Percentiles rank a stretch among this genome's conserved stretches.
Conservation (phyloP, 192 early-diverging fungal species). For the Coemansia erecta region DNA sequence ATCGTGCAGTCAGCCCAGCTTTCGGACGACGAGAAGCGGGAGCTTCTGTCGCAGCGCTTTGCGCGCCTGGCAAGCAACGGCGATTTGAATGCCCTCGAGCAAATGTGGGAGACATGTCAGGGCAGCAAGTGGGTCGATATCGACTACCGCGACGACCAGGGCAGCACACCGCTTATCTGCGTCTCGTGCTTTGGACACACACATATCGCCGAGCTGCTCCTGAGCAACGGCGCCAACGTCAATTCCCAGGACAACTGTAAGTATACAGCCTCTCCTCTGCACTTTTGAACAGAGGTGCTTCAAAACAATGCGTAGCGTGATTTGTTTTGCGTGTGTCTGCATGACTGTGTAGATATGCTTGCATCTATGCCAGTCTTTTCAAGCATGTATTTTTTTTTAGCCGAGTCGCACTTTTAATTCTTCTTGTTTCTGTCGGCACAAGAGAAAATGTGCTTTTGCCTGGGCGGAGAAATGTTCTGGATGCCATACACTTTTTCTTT, state of each 20-base stretch:
- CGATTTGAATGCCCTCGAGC: slow-evolving; percentile 60
- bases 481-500: background rate
- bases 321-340: no score
- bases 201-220: slow-evolving; percentile 65
- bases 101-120: slow-evolving; percentile 59
- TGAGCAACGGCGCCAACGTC: slow-evolving; percentile 71
- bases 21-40: slow-evolving; percentile 55
- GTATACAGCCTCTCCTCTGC: slow-evolving; percentile 16
- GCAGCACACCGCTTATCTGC: slow-evolving; percentile 83
- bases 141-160: slow-evolving; percentile 81
- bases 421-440: no score
- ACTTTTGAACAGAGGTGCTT: no score
- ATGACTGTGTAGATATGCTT: no score
- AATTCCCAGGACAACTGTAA: slow-evolving; percentile 79
- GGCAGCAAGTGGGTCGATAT: slow-evolving; percentile 66
- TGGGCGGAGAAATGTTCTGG: background rate
- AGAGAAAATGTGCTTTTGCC: no score
- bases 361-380: background rate
- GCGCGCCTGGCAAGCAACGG: slow-evolving; percentile 73
- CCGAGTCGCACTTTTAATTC: no score
- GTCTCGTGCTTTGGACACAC: slow-evolving; percentile 84
- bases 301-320: no score
- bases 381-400: background rate
- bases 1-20: slow-evolving; percentile 42
- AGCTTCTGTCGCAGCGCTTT: slow-evolving; percentile 63